phyloP scores from a whole-genome alignment of 2,329 filamentous ascomycete genomes.

The Sporothrix brunneoviolacea region DNA sequence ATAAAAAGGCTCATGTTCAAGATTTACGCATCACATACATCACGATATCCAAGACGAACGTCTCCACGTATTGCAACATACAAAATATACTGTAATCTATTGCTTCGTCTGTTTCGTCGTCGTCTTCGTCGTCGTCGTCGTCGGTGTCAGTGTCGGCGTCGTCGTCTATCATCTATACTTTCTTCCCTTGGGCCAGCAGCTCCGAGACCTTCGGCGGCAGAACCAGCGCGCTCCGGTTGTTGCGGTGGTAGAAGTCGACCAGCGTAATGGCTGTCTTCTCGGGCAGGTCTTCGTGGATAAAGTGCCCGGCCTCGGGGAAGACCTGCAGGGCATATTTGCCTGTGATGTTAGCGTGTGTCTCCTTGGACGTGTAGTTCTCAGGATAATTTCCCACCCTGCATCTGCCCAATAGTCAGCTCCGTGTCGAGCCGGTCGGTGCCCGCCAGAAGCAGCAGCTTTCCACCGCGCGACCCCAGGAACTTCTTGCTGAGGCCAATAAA shows the following conservation, averaged over 20 bases:
- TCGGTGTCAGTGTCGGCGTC: no score
- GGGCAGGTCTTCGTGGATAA: conserved; percentile 91
- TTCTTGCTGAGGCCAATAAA: conserved; percentile 82
- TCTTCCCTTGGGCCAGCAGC: conserved; percentile 56
- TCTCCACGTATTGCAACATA: not conserved
- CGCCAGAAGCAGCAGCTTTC: conserved; percentile 77
- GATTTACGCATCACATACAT: not conserved
- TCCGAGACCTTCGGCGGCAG: conserved; percentile 88
- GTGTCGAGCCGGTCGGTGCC: conserved; percentile 87
- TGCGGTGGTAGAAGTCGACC: conserved; percentile 85
- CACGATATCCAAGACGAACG: not conserved
- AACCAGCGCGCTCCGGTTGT: conserved; percentile 77
- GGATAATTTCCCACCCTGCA: no score
- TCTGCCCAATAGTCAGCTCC: conserved; percentile 90
- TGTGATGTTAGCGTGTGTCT: no score
- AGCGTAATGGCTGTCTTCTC: conserved; percentile 80
- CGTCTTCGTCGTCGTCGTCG: no score
- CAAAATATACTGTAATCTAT: no score
- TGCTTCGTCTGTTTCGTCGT: no score
- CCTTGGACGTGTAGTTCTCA: no score
- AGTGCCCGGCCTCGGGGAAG: conserved; percentile 90
- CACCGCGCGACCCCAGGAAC: conserved; percentile 73
- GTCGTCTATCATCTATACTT: conserved; percentile 37
- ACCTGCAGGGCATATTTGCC: conserved; percentile 95
- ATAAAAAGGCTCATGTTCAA: not conserved